Evolutionary conservation across 2,329 filamentous ascomycete species (phyloP), one percentile per base, ranked within the genome.

Genomic region (Colletotrichum tanaceti): DNA sequence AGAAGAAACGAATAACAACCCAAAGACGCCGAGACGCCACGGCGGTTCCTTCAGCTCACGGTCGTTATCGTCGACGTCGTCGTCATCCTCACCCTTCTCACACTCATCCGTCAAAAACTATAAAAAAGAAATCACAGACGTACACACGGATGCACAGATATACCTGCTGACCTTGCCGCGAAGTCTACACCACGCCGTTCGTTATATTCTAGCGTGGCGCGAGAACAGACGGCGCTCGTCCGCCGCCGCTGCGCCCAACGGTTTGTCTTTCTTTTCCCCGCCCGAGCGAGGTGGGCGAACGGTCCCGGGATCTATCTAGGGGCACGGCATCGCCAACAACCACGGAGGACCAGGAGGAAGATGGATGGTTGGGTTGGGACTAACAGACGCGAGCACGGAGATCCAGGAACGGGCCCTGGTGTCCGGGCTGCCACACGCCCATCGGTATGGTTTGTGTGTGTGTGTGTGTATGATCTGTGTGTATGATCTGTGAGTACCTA

Each of bases 131-230:
- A 9, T 28, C 58, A 62, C 58, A 32, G 35, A 54, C 18, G 16
- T 18, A 24, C 49, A 35, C 44, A 5, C 35, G 28, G 4, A 53
- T 35, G 28, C 28, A 22, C 16, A 44, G 35, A 18, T 14, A 58
- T n/a, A n/a, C 53, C 49, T 35, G 22, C 28, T 24, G 39, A 22
- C 16, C 38, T 32, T 28, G 53, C 53, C 52, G 35, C 35, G 53
- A 55, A 60, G 41, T 14, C 9, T 62, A 20, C 58, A 38, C 35
- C 43, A 38, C 50, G 52, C 46, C 44, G 32, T 18, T 32, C 18
- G n/a, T n/a, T n/a, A n/a, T n/a, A n/a, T n/a, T 65, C 32, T 65
- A 65, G 58, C 49, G 58, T 65, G 49, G 49, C 47, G 58, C 63
- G 63, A 28, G 28, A 65, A 65, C 63, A 65, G 63, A 65, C 58